Evolutionary conservation across 208 protist genomes (phyloP).

Genomic region (Crithidia expoeki): DNA sequence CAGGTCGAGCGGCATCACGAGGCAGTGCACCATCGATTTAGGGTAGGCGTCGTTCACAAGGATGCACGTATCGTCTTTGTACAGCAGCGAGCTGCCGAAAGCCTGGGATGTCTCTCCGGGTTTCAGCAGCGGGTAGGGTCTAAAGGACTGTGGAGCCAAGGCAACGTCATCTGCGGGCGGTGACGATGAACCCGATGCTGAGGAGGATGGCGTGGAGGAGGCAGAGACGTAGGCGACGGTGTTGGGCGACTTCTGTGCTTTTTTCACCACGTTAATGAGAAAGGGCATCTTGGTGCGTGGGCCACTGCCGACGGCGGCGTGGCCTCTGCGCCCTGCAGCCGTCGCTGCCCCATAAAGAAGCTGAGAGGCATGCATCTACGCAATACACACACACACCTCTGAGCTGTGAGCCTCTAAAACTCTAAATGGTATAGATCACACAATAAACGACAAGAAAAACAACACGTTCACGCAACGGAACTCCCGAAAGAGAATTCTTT

Average conservation of each 20-base stretch:
- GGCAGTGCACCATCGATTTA: slow-evolving; percentile 85
- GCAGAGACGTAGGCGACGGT: slow-evolving; percentile 20
- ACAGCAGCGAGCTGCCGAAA: slow-evolving; percentile 59
- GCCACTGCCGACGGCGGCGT: slow-evolving; percentile 28
- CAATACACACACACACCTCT: too few species aligned
- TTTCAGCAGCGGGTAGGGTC: slow-evolving; percentile 44
- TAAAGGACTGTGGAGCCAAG: slow-evolving; percentile 40
- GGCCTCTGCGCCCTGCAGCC: slow-evolving; percentile 4
- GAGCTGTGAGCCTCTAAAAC: too few species aligned
- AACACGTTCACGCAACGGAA: too few species aligned
- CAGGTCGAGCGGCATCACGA: slow-evolving; percentile 81
- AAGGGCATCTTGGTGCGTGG: slow-evolving; percentile 78
- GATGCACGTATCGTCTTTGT: slow-evolving; percentile 74
- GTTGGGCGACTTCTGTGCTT: slow-evolving; percentile 37
- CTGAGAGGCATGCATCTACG: slow-evolving; percentile 17
- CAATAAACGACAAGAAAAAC: too few species aligned
- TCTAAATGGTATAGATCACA: too few species aligned
- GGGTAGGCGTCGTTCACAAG: slow-evolving; percentile 88
- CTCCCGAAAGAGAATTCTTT: too few species aligned
- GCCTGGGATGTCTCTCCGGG: slow-evolving; percentile 41
- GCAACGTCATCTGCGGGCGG: slow-evolving; percentile 12
- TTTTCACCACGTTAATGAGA: slow-evolving; percentile 70
- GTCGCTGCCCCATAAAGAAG: slow-evolving; percentile 11
- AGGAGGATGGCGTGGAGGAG: slow-evolving; percentile 1
- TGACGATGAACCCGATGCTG: too few species aligned